phyloP scores from a whole-genome alignment of 495 filamentous ascomycete genomes.

The Xylaria scruposa region DNA sequence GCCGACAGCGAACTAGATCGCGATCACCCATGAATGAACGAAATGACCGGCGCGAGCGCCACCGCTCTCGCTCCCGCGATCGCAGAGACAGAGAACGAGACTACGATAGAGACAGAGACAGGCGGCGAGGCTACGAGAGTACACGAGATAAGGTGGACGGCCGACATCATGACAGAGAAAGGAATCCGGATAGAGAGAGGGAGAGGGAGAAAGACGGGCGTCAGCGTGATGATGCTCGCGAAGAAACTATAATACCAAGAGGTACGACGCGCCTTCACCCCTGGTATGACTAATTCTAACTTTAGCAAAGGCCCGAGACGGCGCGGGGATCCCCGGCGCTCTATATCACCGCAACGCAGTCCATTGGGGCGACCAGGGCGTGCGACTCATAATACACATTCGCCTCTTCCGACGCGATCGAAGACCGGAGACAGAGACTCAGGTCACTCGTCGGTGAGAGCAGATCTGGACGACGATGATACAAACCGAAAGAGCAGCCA shows the following conservation, averaged over 20 bases:
- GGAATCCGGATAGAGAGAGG: constrained; percentile 51
- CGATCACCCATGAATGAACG: constrained; percentile 39
- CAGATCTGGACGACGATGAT: constrained; percentile 47
- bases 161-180: constrained; percentile 36
- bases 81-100: constrained; percentile 46
- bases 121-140: constrained; percentile 34
- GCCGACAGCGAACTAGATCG: constrained; percentile 46
- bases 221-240: constrained; percentile 54
- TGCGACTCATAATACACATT: constrained; percentile 31
- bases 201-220: constrained; percentile 41
- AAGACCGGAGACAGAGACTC: constrained; percentile 32
- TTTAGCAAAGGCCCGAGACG: constrained; percentile 22
- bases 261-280: constrained; percentile 15
- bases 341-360: constrained; percentile 30
- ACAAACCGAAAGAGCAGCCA: constrained; percentile 49
- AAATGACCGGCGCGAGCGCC: constrained; percentile 43
- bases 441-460: constrained; percentile 44
- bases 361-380: constrained; percentile 29
- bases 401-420: constrained; percentile 40
- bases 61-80: constrained; percentile 40
- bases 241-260: constrained; percentile 36
- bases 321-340: constrained; percentile 31
- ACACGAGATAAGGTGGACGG: constrained; percentile 33
- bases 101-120: constrained; percentile 23
- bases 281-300: constrained; percentile 24